Evolutionary conservation across 768 basidiomycete genomes (phyloP).

Genomic region (Guyanaporus albipodus): DNA sequence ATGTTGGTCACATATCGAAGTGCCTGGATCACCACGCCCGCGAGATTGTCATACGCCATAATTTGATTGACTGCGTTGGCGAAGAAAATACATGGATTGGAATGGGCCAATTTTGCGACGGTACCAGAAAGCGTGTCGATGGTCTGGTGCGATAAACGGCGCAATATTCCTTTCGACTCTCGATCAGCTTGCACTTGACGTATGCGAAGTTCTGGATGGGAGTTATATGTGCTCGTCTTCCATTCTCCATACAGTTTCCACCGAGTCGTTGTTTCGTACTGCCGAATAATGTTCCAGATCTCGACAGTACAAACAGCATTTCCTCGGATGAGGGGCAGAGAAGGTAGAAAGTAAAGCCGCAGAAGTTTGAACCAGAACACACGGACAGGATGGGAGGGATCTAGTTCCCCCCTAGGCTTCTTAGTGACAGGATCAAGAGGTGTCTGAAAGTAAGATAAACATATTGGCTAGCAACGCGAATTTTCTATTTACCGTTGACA

Average conservation of each 20-base stretch:
- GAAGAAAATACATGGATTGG: constrained; percentile 92
- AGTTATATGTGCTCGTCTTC: constrained; percentile 68
- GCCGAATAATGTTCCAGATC: constrained; percentile 84
- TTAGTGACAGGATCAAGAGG: constrained; percentile 59
- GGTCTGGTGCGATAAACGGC: constrained; percentile 81
- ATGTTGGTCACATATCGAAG: constrained; percentile 86
- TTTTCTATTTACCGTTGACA: constrained; percentile 44
- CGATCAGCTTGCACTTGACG: constrained; percentile 80
- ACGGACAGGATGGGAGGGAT: constrained; percentile 58
- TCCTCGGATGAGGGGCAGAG: constrained; percentile 77
- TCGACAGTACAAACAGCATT: constrained; percentile 90
- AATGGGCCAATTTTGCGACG: constrained; percentile 90
- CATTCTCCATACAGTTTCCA: constrained; percentile 97
- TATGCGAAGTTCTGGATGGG: constrained; percentile 75
- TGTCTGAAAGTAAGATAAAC: constrained; percentile 31
- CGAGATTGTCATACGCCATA: constrained; percentile 94
- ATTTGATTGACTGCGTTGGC: constrained; percentile 87
- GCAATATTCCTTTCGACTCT: constrained; percentile 85
- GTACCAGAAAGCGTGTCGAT: constrained; percentile 81
- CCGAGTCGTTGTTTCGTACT: constrained; percentile 73
- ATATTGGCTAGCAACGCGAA: neutral
- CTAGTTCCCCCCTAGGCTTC: constrained; percentile 50
- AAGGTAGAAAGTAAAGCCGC: constrained; percentile 79
- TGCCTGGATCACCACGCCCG: constrained; percentile 84
- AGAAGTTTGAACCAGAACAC: constrained; percentile 82